Evolutionary conservation across 2,329 filamentous ascomycete species (phyloP).

Genomic region (Raffaelea albimanens): DNA sequence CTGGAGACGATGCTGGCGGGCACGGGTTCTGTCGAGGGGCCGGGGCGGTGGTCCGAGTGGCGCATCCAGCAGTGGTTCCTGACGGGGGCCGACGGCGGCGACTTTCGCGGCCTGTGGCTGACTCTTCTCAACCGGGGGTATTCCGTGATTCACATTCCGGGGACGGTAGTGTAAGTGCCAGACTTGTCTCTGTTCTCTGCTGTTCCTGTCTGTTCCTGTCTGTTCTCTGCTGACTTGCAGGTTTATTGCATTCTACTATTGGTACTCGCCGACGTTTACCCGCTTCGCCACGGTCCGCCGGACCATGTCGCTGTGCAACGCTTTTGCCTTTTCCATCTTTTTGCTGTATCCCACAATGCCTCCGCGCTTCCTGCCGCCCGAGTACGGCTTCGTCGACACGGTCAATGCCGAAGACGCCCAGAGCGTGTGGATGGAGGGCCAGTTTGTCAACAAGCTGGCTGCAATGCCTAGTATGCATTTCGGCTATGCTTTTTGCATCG

Average conservation of each 20-base stretch:
- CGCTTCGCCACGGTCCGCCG: conserved; percentile 27
- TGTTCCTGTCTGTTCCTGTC: background rate
- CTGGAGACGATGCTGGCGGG: conserved; percentile 20
- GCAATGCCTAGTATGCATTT: conserved; percentile 51
- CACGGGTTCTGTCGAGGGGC: conserved; percentile 12
- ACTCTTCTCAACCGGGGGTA: conserved; percentile 39
- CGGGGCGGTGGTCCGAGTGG: conserved; percentile 30
- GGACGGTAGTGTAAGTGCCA: conserved; percentile 35
- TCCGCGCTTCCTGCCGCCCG: conserved; percentile 41
- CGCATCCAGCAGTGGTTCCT: conserved; percentile 35
- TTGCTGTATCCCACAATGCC: conserved; percentile 58
- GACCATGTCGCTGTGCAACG: conserved; percentile 47
- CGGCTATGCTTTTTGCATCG: conserved; percentile 45
- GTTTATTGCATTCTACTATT: conserved; percentile 57
- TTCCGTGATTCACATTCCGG: conserved; percentile 39
- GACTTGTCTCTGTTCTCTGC: background rate
- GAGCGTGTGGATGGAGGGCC: conserved; percentile 43
- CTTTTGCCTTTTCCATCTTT: conserved; percentile 51
- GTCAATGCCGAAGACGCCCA: conserved; percentile 41
- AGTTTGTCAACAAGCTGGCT: conserved; percentile 48
- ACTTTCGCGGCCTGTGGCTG: conserved; percentile 21
- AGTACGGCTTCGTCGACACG: conserved; percentile 43
- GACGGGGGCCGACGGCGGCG: conserved; percentile 25
- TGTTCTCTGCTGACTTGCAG: conserved; percentile 22
- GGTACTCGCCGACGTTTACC: conserved; percentile 34